Evolutionary conservation across 768 basidiomycete species (phyloP).

Genomic region (Coprinellus micaceus): DNA sequence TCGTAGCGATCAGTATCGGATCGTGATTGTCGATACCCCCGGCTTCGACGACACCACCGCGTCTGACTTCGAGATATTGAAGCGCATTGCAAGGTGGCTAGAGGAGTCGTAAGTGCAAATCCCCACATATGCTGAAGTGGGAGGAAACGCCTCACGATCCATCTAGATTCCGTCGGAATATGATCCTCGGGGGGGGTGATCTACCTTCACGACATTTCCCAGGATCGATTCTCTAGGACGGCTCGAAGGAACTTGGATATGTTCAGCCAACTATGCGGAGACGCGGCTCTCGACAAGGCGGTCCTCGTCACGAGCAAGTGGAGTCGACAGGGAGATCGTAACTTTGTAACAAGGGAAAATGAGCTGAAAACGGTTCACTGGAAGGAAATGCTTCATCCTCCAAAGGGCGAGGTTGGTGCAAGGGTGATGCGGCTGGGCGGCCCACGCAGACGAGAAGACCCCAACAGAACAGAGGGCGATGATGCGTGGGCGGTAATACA

Average conservation of each 20-base stretch:
- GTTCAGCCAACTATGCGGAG: constrained; percentile 33
- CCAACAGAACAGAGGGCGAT: too few relatives aligned
- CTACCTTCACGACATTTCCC: constrained; percentile 32
- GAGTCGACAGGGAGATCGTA: constrained; percentile 9
- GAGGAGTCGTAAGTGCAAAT: constrained; percentile 18
- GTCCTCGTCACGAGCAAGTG: constrained; percentile 37
- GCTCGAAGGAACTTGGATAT: constrained; percentile 22
- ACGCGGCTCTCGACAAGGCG: constrained; percentile 22
- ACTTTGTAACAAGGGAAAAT: constrained; percentile 13
- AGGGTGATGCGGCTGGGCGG: background rate
- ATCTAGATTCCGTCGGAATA: background rate
- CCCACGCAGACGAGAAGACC: background rate
- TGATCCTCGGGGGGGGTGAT: constrained; percentile 23
- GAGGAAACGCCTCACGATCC: background rate
- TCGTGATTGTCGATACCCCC: constrained; percentile 9
- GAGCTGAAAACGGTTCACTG: constrained; percentile 21
- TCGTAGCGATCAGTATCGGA: background rate
- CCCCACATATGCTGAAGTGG: background rate
- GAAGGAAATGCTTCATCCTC: constrained; percentile 7
- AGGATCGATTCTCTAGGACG: constrained; percentile 26
- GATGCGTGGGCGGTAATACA: background rate
- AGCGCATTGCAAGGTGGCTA: constrained; percentile 23
- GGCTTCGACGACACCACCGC: constrained; percentile 8
- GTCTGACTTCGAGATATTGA: constrained; percentile 22
- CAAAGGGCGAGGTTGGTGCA: background rate